Base-by-base conservation (phyloP, 805 yeast genomes). In the Lipomyces kockii region DNA sequence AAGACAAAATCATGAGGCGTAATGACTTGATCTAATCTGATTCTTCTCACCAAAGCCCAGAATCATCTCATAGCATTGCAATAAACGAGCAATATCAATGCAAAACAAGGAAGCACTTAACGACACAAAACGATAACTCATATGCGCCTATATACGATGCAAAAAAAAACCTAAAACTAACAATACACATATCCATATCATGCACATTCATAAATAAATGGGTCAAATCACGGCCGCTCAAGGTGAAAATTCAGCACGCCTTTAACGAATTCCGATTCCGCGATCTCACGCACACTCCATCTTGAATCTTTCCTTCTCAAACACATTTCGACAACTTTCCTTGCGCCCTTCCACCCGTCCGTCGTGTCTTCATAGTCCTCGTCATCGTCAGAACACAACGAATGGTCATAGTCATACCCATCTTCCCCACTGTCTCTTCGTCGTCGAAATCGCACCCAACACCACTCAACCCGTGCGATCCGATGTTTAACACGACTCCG, bases 381-480 rank as follows among this genome's bases (percentile, higher is more conserved):
- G 9, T 71, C 75, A 43, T 59, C 64, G 12, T 71, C 65, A 49
- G 73, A 74, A 51, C 73, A 74, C 20, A 72, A 73, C 60, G 78
- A 69, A n/a, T 55, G 29, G 27, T 70, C 65, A 34, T 73, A 71
- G 3, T 32, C 51, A 43, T 43, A 22, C 14, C 61, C 27, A 29
- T 52, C 67, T 14, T 55, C 66, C n/a, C 60, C 59, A 61, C 69
- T 68, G 59, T 68, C 65, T 2, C 77, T 76, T 12, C 69, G 82
- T 63, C 80, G 78, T 71, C 62, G 60, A 9, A 67, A 78, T 27
- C 78, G 77, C 69, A 78, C 83, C 98, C 98, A 94, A 49, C 83
- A 84, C 99, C 99, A 95, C 69, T 91, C 95, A 49, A 91, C 87
- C 75, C 94, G 85, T 4, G 98, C 98, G 39, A 94, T 95, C 64